A percentile compares a stretch with the other conserved stretches of the same genome.
Conservation (phyloP, 2,329 filamentous ascomycete genomes). For the Pestalotiopsis sp. region DNA sequence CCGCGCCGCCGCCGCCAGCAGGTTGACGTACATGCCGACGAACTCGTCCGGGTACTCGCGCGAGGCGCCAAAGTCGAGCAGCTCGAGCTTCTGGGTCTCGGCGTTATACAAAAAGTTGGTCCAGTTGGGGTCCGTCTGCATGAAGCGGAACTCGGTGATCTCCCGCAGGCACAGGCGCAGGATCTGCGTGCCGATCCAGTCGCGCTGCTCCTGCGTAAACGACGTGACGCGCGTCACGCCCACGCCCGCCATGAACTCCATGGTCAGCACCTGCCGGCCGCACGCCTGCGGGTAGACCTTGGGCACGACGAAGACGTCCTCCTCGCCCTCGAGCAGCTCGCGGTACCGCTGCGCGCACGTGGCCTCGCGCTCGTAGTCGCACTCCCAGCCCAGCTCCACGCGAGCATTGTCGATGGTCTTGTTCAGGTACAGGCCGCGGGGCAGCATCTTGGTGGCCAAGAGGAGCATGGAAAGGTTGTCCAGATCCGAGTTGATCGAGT, state of each 20-base stretch:
- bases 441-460: slow-evolving; percentile 86
- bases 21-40: slow-evolving; percentile 75
- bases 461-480: slow-evolving; percentile 91
- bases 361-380: slow-evolving; percentile 90
- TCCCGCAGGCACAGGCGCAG: slow-evolving; percentile 90
- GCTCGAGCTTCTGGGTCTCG: slow-evolving; percentile 71
- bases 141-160: slow-evolving; percentile 92
- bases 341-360: slow-evolving; percentile 77
- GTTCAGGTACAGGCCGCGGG: slow-evolving; percentile 90
- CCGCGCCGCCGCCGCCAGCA: slow-evolving; percentile 79
- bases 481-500: slow-evolving; percentile 94
- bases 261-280: slow-evolving; percentile 86
- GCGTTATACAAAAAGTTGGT: slow-evolving; percentile 96
- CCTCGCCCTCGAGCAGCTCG: slow-evolving; percentile 74
- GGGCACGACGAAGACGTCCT: slow-evolving; percentile 78
- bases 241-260: slow-evolving; percentile 86
- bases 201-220: slow-evolving; percentile 80
- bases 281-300: slow-evolving; percentile 77
- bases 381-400: slow-evolving; percentile 93
- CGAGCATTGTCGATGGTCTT: slow-evolving; percentile 97
- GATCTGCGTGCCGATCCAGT: slow-evolving; percentile 96
- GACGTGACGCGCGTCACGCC: slow-evolving; percentile 80
- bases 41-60: slow-evolving; percentile 83
- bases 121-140: slow-evolving; percentile 99
- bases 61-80: slow-evolving; percentile 94